These are phyloP conservation scores for Paramecium biaurelia DNA, from an alignment of 73 alveolate species.

Conservation along the genomic window DNA sequence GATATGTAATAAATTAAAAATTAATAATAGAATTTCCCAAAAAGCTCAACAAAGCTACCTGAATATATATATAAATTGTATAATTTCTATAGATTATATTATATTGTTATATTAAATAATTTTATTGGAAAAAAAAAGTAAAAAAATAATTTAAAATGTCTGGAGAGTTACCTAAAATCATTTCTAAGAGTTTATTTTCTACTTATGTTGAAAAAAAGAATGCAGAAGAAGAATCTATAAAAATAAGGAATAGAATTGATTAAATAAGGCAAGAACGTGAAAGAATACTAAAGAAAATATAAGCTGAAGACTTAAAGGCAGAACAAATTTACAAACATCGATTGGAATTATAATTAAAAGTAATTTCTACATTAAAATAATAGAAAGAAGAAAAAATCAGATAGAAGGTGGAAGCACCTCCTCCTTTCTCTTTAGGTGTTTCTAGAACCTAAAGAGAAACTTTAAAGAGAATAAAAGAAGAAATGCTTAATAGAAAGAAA, in stretches of 20 bases:
- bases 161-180: neutral
- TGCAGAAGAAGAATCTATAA: neutral
- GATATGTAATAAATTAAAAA: neutral
- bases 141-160: neutral
- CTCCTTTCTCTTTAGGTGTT: neutral
- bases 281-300: too few species aligned
- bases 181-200: neutral
- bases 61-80: neutral
- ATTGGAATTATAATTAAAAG: neutral
- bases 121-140: neutral
- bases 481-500: neutral
- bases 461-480: neutral
- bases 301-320: neutral
- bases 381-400: slow-evolving; percentile 10
- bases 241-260: neutral
- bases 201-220: neutral
- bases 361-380: neutral
- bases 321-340: neutral
- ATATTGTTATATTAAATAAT: neutral
- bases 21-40: neutral
- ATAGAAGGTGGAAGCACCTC: neutral
- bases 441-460: neutral
- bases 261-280: neutral
- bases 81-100: neutral
- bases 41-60: neutral